Base-by-base conservation (phyloP, 345 rosid genomes). In the Eucalyptus tenuipes region DNA sequence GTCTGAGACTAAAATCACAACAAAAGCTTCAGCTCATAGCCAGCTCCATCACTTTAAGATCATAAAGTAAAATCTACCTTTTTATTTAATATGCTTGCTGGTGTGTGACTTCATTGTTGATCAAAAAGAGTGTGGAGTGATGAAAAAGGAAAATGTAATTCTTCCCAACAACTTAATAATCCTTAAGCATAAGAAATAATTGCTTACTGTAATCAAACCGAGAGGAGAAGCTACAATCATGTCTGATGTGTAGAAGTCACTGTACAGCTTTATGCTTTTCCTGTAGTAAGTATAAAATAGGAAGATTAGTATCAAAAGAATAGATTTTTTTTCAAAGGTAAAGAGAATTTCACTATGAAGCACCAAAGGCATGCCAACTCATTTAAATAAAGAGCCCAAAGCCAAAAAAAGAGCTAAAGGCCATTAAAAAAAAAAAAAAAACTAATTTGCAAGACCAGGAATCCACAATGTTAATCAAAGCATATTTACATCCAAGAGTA, bases 211-310 rank as follows among this genome's bases (percentile, higher is more conserved):
- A 81, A 92, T 94, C 89, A 97, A 90, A 88, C 91, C 92, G 89
- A 96, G 89, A 90, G 99, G 98, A 90, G 99, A 97, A 89, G 99
- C 98, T 90, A 97, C 93, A 90, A 97, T 96, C 86, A 97, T 91
- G 89, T 97, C 99, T 8, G 99, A 96, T 88, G 98, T 92, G 91
- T 97, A 95, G 89, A 96, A 96, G 89, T 97, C 98, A 88, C 93
- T 96, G 90, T 90, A 97, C 88, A 97, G 91, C 92, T 92, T 96
- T 85, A 96, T 93, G 93, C 97, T 95, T 93, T 90, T 96, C 94
- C 99, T 97, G 93, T 75, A 37, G 45, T 75, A 37, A 22, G 45
- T 75, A 75, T 85, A 89, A 84, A 89, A 88, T 81, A 90, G 31
- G 52, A 88, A 88, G 68, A 31, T 14, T 75, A 45, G 92, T 86